Evolutionary conservation across 2,329 filamentous ascomycete species (phyloP), one percentile per base, ranked within the genome.

Genomic region (Coleophoma cylindrospora): DNA sequence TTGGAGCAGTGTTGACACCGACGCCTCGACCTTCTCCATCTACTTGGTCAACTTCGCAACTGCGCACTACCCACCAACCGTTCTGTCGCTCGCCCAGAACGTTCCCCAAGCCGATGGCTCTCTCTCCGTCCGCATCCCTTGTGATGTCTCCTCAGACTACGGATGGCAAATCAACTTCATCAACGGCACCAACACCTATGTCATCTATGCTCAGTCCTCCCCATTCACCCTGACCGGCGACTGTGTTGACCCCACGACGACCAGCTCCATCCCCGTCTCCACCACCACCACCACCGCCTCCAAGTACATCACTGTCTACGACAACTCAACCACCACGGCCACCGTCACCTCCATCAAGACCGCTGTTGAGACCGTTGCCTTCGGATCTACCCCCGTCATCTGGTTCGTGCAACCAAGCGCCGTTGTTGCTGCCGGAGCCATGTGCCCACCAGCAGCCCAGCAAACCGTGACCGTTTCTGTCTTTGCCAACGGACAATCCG

Each of bases 101-200:
- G 58, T 72, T n/a, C 46, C 46, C n/a, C 46, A 37, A 34, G 46
- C 19, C 33, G 62, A 65, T 33, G 67, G 67, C 12, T 50, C 58
- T 15, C 58, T 63, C 40, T 65, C 63, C 41, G 55, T 59, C 50
- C 48, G 54, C 55, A 54, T 73, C 19, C 70, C 70, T 15, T 73
- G 70, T 56, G 60, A 65, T 48, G 60, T 65, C 37, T 55, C 60
- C 50, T 60, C 58, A 45, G 66, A 65, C 49, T 67, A 60, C 48
- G 70, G 70, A 14, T 73, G 67, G 61, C 70, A 72, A 56, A 68
- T 73, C 61, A 72, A 70, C 55, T 70, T 68, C 54, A 71, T 73
- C 62, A 72, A 72, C 63, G 70, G 69, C 54, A 71, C 70, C 55
- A 72, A 73, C 57, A 65, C 70, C 54, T 72, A 69, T 55, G 63